Conservation (phyloP, 306 rosid genomes). For the Aeschynomene evenia region DNA sequence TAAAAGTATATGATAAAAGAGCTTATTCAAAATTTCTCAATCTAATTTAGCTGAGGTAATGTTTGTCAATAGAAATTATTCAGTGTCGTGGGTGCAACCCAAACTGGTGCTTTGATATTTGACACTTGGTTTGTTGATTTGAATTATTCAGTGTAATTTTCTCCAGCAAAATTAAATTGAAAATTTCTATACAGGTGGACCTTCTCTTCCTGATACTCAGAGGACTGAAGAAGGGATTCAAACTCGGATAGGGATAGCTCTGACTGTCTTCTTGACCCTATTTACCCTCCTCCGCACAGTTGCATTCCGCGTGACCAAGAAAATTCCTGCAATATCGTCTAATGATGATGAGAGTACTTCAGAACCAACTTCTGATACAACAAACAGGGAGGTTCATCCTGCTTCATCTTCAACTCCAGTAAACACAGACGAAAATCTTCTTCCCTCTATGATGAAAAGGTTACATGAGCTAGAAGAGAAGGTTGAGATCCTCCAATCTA, state of each 20-base stretch:
- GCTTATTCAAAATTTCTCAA: neutral
- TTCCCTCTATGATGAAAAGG: slow-evolving; percentile 65
- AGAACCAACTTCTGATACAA: slow-evolving; percentile 35
- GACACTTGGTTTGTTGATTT: slow-evolving; percentile 15
- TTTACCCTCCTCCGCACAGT: slow-evolving; percentile 48
- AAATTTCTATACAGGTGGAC: slow-evolving; percentile 51
- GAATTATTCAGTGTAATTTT: slow-evolving; percentile 20
- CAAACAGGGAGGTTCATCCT: slow-evolving; percentile 40
- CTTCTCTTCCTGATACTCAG: slow-evolving; percentile 36
- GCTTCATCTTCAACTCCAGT: slow-evolving; percentile 49
- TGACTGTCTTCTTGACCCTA: slow-evolving; percentile 63
- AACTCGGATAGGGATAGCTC: slow-evolving; percentile 55
- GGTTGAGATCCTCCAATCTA: slow-evolving; percentile 80
- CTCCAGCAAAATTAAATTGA: neutral
- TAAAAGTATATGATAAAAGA: neutral
- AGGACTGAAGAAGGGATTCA: slow-evolving; percentile 54
- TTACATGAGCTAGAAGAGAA: slow-evolving; percentile 88
- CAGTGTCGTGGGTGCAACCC: neutral
- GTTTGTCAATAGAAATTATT: neutral
- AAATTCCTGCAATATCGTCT: slow-evolving; percentile 44
- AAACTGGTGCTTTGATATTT: neutral
- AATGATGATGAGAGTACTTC: slow-evolving; percentile 42
- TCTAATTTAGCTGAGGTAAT: neutral
- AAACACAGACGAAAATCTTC: slow-evolving; percentile 52
- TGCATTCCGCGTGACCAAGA: slow-evolving; percentile 49